Conservation (phyloP, 2,329 filamentous ascomycete species). For the Cordyceps cicadae region DNA sequence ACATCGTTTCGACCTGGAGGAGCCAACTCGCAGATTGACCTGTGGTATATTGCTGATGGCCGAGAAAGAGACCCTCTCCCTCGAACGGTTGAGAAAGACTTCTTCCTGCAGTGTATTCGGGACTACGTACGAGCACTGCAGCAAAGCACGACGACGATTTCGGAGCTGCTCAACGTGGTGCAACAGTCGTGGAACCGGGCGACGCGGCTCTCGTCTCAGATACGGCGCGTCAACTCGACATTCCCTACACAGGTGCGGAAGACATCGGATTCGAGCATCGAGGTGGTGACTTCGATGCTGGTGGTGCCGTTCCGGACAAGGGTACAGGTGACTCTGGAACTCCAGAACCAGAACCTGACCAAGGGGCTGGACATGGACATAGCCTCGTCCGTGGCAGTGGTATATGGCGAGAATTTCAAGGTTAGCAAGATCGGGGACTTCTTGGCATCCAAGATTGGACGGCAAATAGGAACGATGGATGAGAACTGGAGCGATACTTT, state of each 20-base stretch:
- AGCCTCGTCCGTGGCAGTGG: conserved; percentile 48
- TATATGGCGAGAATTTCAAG: conserved; percentile 75
- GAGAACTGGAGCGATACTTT: conserved; percentile 47
- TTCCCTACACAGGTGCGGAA: conserved; percentile 58
- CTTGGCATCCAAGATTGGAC: conserved; percentile 46
- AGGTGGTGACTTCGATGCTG: conserved; percentile 53
- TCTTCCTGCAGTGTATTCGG: conserved; percentile 65
- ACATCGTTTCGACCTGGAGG: conserved; percentile 45
- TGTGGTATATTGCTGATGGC: conserved; percentile 60
- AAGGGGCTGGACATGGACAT: conserved; percentile 49
- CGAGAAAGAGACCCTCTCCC: conserved; percentile 45
- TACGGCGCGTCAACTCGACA: conserved; percentile 52
- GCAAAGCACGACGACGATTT: conserved; percentile 48
- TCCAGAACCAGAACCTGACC: conserved; percentile 38
- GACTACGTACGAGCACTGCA: conserved; percentile 56
- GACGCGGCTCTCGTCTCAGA: conserved; percentile 47
- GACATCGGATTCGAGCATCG: conserved; percentile 56
- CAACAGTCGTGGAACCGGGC: conserved; percentile 60
- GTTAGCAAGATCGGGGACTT: conserved; percentile 68
- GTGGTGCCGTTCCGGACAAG: conserved; percentile 59
- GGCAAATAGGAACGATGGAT: conserved; percentile 24
- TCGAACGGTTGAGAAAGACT: conserved; percentile 59
- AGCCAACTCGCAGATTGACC: conserved; percentile 51
- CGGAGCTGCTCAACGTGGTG: conserved; percentile 51
- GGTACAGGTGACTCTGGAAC: conserved; percentile 52